These are phyloP conservation scores for Eugenia klotzschiana DNA, from an alignment of 441 rosid species.

Conservation along the genomic window DNA sequence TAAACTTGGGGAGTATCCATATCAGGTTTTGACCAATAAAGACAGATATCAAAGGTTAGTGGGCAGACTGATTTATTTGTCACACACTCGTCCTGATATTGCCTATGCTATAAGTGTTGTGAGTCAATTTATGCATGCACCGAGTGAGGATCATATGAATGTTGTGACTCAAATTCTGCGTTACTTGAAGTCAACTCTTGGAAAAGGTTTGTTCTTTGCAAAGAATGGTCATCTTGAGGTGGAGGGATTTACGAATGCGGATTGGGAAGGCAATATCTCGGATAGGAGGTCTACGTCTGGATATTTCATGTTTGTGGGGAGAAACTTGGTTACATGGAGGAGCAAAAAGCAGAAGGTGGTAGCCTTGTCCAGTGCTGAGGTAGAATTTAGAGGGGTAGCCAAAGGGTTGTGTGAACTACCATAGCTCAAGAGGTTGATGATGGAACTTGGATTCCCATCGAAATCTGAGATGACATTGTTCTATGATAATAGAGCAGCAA, in stretches of 20 bases:
- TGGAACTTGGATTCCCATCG: background rate
- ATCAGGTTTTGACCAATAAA: too few relatives aligned
- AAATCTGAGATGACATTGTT: too few relatives aligned
- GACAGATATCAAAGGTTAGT: too few relatives aligned
- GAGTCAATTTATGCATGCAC: too few relatives aligned
- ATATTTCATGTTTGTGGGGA: background rate
- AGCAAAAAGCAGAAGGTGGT: background rate
- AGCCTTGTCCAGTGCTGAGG: background rate
- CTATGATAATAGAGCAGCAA: background rate
- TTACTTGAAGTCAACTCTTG: background rate
- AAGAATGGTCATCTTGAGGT: background rate
- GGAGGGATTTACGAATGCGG: background rate
- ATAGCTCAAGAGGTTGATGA: background rate
- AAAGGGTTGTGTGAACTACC: background rate
- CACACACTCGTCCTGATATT: too few relatives aligned
- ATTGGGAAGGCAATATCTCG: background rate
- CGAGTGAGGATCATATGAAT: background rate
- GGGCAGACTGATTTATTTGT: too few relatives aligned
- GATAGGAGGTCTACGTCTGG: background rate
- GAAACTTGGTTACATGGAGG: too few relatives aligned
- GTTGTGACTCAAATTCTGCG: background rate
- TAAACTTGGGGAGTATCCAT: too few relatives aligned
- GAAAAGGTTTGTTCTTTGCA: background rate
- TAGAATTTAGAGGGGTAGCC: background rate
- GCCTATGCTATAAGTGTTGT: too few relatives aligned